Base-by-base conservation (phyloP, 2,329 filamentous ascomycete species). In the Stemphylium lycopersici region DNA sequence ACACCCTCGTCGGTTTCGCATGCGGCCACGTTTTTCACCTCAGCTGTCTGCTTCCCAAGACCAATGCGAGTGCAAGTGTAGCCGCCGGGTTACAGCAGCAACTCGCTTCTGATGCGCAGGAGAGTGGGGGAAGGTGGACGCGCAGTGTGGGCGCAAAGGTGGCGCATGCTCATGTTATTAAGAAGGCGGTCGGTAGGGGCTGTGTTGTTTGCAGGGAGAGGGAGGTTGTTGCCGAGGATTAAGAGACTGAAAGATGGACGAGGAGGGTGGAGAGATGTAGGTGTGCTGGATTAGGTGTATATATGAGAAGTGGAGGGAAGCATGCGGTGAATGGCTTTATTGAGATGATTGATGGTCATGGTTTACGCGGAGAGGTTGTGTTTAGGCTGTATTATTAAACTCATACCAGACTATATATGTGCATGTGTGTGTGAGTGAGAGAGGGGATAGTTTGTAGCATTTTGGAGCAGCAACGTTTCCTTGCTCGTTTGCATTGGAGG, bases 1-100 rank as follows among this genome's bases (percentile, higher is more conserved):
- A 93, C 70, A 89, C 89, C 0, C 78, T 96, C 2, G 83, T 93
- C 5, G 90, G 90, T 3, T 95, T 93, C 70, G 87, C 88, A 1
- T 96, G 91, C 68, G 89, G 90, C 0, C 90, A 95, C 69, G 87
- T 91, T 22, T 95, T 90, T 71, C 91, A 96, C 66, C 80, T 93
- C 1, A 81, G 83, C 3, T 91, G 93, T 67, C 77, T 95, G 15
- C 74, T 93, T 32, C 72, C 72, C 3, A 73, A 73, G 57, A 74
- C 71, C 6, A 73, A 70, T 50, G 33, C 81, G 65, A 48, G 80
- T 76, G 71, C 73, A 18, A 76, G 68, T 32, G 69, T 76, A 1
- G 73, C 78, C 0, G 74, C 75, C 12, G 76, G 78, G 22, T 59
- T 82, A 48, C 77, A 87, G 52, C 62, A 72, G 38, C 66, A 69